A percentile compares a stretch with the other conserved stretches of the same genome.
Evolutionary conservation across 805 yeast genomes (phyloP).

Genomic region (Naumovozyma castellii): DNA sequence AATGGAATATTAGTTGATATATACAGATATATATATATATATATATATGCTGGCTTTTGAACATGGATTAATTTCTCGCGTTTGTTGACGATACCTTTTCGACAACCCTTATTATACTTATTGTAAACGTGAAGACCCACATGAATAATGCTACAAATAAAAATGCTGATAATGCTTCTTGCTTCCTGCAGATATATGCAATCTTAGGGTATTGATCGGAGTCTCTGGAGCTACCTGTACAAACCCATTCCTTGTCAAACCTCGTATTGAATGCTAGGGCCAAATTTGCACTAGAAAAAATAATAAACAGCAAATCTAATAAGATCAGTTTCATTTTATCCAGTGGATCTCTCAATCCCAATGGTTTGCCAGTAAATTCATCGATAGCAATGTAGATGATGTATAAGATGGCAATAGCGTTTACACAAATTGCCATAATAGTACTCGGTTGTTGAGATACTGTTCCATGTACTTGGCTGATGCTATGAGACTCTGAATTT

Average conservation of each 20-base stretch:
- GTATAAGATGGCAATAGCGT: slow-evolving; percentile 67
- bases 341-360: slow-evolving; percentile 79
- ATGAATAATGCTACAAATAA: slow-evolving; percentile 62
- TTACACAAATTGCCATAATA: slow-evolving; percentile 83
- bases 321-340: slow-evolving; percentile 74
- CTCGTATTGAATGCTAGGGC: slow-evolving; percentile 79
- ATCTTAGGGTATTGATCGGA: slow-evolving; percentile 27
- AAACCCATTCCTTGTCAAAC: slow-evolving; percentile 77
- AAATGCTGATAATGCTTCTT: slow-evolving; percentile 69
- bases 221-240: slow-evolving; percentile 27
- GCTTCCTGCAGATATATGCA: slow-evolving; percentile 60
- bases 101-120: slow-evolving; percentile 75
- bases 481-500: slow-evolving; percentile 24
- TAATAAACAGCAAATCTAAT: slow-evolving; percentile 78
- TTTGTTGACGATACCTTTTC: slow-evolving; percentile 40
- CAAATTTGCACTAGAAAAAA: slow-evolving; percentile 79
- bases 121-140: slow-evolving; percentile 81
- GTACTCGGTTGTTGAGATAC: slow-evolving; percentile 79
- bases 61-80: slow-evolving; percentile 9
- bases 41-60: no score
- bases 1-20: not conserved
- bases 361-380: slow-evolving; percentile 84
- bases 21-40: no score
- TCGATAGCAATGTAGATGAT: slow-evolving; percentile 77
- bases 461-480: slow-evolving; percentile 12